These are phyloP conservation scores for Arachis hypogaea DNA, from an alignment of 306 rosid genomes.

Conservation along the genomic window DNA sequence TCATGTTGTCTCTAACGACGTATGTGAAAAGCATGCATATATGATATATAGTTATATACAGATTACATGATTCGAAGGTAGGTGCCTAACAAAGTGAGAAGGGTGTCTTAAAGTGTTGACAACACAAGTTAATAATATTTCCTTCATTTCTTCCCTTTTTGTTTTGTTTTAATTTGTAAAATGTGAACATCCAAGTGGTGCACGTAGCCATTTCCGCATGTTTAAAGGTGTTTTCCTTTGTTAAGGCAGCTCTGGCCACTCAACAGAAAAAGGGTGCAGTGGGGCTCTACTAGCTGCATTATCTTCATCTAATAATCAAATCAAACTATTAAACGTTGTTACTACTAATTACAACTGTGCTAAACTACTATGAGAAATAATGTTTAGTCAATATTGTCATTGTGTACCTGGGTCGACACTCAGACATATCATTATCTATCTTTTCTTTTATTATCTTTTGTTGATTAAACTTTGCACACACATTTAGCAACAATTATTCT, in stretches of 20 bases:
- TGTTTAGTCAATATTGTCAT: no score
- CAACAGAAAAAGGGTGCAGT: not conserved
- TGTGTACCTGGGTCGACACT: no score
- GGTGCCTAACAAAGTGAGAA: slow-evolving; percentile 41
- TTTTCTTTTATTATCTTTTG: no score
- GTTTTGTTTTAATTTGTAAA: slow-evolving; percentile 25
- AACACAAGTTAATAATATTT: slow-evolving; percentile 5
- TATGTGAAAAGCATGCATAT: slow-evolving; percentile 28
- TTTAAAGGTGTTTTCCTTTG: slow-evolving; percentile 46
- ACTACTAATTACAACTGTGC: not conserved
- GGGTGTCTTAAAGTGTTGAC: slow-evolving; percentile 23
- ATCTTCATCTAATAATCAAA: not conserved
- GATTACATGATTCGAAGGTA: slow-evolving; percentile 35
- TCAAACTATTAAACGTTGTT: not conserved
- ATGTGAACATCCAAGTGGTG: slow-evolving; percentile 21
- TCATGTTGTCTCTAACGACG: slow-evolving; percentile 31
- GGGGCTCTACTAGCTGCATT: not conserved
- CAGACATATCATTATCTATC: no score
- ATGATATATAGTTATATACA: no score
- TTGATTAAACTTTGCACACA: no score
- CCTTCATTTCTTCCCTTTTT: not conserved
- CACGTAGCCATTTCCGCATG: slow-evolving; percentile 37
- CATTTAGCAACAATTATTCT: no score
- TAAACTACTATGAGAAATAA: no score
- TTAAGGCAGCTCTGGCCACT: slow-evolving; percentile 25